These are phyloP conservation scores for Lepiota venenata DNA, from an alignment of 768 basidiomycete genomes.

Conservation along the genomic window DNA sequence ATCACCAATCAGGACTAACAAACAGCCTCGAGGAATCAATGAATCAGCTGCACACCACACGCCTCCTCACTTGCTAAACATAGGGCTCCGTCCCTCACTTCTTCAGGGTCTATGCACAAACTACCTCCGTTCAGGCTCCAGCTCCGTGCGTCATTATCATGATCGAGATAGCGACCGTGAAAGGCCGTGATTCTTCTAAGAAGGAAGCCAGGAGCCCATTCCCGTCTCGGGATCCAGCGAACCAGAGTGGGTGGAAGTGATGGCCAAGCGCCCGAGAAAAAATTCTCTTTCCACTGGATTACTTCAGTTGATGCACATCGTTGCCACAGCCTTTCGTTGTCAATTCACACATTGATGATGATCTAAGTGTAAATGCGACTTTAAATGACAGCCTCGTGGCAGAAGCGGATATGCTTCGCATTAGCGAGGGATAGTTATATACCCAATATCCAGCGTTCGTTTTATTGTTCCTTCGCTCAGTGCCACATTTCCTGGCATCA, in stretches of 20 bases:
- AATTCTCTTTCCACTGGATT: neutral
- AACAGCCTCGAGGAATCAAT: conserved; percentile 6
- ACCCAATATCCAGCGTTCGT: neutral
- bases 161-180: neutral
- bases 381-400: conserved; percentile 12
- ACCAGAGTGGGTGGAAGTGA: neutral
- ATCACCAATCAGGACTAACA: neutral
- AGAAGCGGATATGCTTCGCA: conserved; percentile 9
- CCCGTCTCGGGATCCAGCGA: too few relatives aligned
- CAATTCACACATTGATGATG: conserved; percentile 1
- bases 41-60: neutral
- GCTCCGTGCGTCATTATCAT: neutral
- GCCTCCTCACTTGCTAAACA: neutral
- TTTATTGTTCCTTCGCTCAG: neutral
- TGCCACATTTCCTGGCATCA: neutral
- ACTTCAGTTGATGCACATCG: neutral
- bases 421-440: neutral
- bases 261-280: neutral
- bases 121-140: neutral
- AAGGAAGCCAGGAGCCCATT: too few relatives aligned
- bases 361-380: conserved; percentile 10
- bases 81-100: neutral
- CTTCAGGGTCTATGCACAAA: neutral
- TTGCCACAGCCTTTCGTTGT: conserved; percentile 2
- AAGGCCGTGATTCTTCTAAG: neutral